Evolutionary conservation across 164 flowering plant species (phyloP), one percentile per base, ranked within the genome.

Genomic region (Protea cynaroides): DNA sequence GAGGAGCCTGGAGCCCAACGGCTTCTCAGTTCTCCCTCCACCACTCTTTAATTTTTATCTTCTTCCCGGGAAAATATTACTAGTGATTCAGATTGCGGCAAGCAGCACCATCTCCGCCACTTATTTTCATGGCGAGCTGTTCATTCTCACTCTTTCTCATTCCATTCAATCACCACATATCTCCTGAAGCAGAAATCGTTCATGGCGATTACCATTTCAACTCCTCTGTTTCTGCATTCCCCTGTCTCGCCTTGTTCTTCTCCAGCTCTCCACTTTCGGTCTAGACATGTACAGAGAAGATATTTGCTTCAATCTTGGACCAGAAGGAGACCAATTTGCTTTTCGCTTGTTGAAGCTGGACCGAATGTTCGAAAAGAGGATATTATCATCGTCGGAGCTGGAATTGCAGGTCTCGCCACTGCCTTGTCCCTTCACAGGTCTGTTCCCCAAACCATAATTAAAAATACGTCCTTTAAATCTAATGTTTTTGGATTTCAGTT

Each of bases 361-460:
- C 25, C 63, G n/a, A 73, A 54, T 52, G 74, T 70, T 29, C 68
- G 67, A 54, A 74, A 77, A 68, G 85, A 87, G 69, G 82, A 86
- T 19, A 65, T 89, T 4, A 88, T 92, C 61, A 72, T 92, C 2
- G 82, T 92, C 7, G 98, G 96, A 7, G 96, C 84, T 2, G 98
- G 98, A 50, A 88, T 92, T 40, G 92, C 91, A 4, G 98, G 98
- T 37, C 88, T 92, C 13, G 88, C 96, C 34, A 87, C 95, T 8
- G 87, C 98, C 1, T 73, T 92, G 15, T 78, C 96, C 17, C 95
- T 92, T 50, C 86, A 85, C 67, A 79, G 92, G 94, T 87, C 24
- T 63, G 38, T 53, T 13, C 21, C 7, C 49, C 19, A 0, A 12
- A 15, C 52, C 52, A 2, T 40, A 40, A 49, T 49, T 1, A 49